Percentiles rank a stretch among this genome's conserved stretches.
These are phyloP conservation scores for Francoa sonchifolia DNA, from an alignment of 441 rosid species.

Conservation along the genomic window DNA sequence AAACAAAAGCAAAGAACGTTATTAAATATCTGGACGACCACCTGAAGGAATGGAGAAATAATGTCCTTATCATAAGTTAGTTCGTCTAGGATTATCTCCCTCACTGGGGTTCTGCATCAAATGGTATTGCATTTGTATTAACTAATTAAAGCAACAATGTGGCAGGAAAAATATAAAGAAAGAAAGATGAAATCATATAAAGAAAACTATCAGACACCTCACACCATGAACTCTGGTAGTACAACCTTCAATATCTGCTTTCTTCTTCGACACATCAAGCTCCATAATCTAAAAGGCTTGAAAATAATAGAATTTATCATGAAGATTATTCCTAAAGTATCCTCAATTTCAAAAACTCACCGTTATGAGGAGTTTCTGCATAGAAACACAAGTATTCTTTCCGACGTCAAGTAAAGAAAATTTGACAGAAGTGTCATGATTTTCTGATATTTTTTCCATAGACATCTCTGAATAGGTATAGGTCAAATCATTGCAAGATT, in stretches of 20 bases:
- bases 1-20: too few species aligned
- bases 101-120: constrained; percentile 56
- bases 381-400: constrained; percentile 27
- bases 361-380: constrained; percentile 50
- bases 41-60: constrained; percentile 35
- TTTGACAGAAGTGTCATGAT: constrained; percentile 15
- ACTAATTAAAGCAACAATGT: too few species aligned
- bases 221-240: constrained; percentile 64
- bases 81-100: constrained; percentile 62
- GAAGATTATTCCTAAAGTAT: background rate
- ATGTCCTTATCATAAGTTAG: constrained; percentile 34
- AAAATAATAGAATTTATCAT: background rate
- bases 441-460: constrained; percentile 16
- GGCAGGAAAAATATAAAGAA: background rate
- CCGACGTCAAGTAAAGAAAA: constrained; percentile 38
- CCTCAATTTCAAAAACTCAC: constrained; percentile 23
- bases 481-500: too few species aligned
- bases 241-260: constrained; percentile 42
- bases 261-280: constrained; percentile 59
- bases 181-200: constrained; percentile 5
- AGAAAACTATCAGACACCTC: constrained; percentile 33
- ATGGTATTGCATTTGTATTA: too few species aligned
- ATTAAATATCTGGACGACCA: constrained; percentile 9
- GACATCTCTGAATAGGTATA: too few species aligned
- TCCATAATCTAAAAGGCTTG: constrained; percentile 70